These are phyloP conservation scores for Stromatinia cepivora DNA, from an alignment of 2,329 filamentous ascomycete species.

Conservation along the genomic window DNA sequence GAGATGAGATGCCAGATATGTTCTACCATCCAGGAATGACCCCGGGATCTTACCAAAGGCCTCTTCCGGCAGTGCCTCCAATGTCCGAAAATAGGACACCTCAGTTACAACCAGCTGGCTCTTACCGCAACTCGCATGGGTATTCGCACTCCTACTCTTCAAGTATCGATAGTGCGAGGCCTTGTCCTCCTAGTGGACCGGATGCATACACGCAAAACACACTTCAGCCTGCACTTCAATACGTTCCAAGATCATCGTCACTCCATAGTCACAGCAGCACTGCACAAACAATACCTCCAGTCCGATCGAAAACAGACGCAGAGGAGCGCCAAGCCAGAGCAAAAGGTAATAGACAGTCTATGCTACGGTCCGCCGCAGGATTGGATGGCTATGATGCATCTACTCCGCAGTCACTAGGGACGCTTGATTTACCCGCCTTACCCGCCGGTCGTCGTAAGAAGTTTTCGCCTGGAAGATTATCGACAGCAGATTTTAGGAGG, in stretches of 20 bases:
- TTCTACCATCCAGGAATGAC: constrained; percentile 88
- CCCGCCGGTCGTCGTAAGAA: constrained; percentile 77
- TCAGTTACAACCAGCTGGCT: constrained; percentile 54
- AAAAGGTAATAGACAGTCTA: constrained; percentile 52
- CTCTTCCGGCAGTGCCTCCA: constrained; percentile 59
- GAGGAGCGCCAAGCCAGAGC: constrained; percentile 61
- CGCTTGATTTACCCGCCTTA: constrained; percentile 81
- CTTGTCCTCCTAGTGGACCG: constrained; percentile 35
- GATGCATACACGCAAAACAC: constrained; percentile 47
- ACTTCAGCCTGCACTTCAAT: constrained; percentile 41
- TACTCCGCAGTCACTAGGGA: constrained; percentile 53
- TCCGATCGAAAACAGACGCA: constrained; percentile 90
- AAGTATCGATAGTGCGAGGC: constrained; percentile 47
- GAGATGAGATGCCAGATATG: constrained; percentile 80
- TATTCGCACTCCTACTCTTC: constrained; percentile 49
- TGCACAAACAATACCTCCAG: constrained; percentile 76
- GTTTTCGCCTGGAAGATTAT: constrained; percentile 84
- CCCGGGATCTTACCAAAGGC: constrained; percentile 61
- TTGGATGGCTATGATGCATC: constrained; percentile 59
- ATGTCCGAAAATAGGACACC: constrained; percentile 49
- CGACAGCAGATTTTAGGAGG: constrained; percentile 75
- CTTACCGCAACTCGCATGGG: constrained; percentile 54
- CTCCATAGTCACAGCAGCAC: constrained; percentile 79
- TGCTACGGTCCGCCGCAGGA: constrained; percentile 52
- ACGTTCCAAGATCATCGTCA: constrained; percentile 74